Percentiles rank a stretch among this genome's conserved stretches.
Conservation (phyloP, 148 eudicot species). For the Cornus kousa region DNA sequence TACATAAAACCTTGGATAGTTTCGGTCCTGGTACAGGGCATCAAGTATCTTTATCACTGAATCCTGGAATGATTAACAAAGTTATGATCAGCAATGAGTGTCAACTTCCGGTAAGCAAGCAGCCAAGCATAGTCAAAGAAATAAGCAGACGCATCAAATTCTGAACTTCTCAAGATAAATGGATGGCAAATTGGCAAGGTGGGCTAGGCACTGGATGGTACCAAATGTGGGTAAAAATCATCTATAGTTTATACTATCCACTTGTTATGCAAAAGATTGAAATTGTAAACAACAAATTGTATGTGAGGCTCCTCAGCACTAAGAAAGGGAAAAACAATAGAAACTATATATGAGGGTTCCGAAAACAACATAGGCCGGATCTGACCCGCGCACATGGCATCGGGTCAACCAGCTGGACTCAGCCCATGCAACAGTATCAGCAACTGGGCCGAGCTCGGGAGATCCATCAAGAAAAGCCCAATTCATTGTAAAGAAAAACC, state of each 20-base stretch:
- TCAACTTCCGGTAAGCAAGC: background rate
- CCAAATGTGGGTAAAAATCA: background rate
- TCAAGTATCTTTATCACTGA: constrained; percentile 94
- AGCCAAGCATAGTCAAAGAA: background rate
- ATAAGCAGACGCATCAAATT: background rate
- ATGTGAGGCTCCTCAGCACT: background rate
- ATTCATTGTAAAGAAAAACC: too few species aligned
- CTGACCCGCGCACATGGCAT: too few species aligned
- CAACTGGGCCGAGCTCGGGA: too few species aligned
- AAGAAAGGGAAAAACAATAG: background rate
- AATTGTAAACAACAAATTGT: background rate
- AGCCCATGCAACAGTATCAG: too few species aligned
- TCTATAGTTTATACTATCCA: too few species aligned
- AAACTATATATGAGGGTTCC: too few species aligned
- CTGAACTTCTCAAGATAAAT: background rate
- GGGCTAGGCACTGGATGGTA: background rate
- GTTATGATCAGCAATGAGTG: constrained; percentile 5
- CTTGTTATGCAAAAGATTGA: background rate
- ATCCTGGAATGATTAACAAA: constrained; percentile 54
- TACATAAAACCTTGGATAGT: constrained; percentile 92
- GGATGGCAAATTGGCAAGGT: background rate
- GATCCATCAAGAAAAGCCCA: too few species aligned
- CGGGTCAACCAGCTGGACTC: too few species aligned
- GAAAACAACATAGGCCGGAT: too few species aligned
- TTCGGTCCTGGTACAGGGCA: constrained; percentile 73